These are phyloP conservation scores for Trichoderma asperelloides DNA, from an alignment of 495 filamentous ascomycete species.

Conservation along the genomic window DNA sequence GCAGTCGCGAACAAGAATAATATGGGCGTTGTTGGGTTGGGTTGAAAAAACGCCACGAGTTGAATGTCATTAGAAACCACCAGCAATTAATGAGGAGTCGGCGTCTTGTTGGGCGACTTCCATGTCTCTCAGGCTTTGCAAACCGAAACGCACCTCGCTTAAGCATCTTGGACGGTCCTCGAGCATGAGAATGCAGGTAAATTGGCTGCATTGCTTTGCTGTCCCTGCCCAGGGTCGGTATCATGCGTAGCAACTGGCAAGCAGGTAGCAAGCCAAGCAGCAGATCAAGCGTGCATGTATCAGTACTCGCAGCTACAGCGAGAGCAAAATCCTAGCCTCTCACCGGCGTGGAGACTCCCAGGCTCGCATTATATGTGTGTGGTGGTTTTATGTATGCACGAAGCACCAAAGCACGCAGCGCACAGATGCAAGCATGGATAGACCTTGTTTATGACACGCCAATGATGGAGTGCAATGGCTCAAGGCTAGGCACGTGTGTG, in stretches of 20 bases:
- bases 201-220: background rate
- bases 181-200: no score
- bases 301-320: background rate
- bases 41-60: background rate
- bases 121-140: no score
- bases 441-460: background rate
- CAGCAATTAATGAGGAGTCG: background rate
- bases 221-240: background rate
- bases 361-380: background rate
- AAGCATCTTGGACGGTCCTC: background rate
- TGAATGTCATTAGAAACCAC: background rate
- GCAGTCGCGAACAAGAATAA: background rate
- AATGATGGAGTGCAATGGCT: background rate
- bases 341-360: constrained; percentile 2
- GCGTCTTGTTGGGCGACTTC: background rate
- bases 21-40: background rate
- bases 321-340: background rate
- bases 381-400: background rate
- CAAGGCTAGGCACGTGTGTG: background rate
- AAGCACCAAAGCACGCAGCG: background rate
- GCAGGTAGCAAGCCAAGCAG: background rate
- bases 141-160: background rate
- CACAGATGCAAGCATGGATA: background rate
- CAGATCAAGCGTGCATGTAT: background rate
- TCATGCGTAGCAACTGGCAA: background rate